Evolutionary conservation across 1,284 basidiomycete species (phyloP), one percentile per base, ranked within the genome.

Genomic region (Cutaneotrichosporon cutaneum): DNA sequence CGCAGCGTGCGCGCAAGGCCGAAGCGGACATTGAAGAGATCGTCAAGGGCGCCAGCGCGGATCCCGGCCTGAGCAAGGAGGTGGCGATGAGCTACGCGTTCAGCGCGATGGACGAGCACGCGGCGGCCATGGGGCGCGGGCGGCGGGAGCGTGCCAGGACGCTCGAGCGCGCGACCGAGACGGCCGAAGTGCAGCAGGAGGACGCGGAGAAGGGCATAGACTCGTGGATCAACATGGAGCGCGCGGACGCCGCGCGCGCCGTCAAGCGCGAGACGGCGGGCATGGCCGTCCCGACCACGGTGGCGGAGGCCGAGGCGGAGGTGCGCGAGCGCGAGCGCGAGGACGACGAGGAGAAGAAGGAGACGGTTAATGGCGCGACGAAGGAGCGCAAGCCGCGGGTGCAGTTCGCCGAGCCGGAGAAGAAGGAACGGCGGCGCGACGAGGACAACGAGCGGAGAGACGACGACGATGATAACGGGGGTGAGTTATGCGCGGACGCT

Each of bases 41-140:
- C 2, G 64, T 71, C 16, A 68, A 68, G 56, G 68, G 65, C 3
- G 62, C 63, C 0, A 52, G 58, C 48, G 61, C 65, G 22, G 75
- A 72, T 35, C 53, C 60, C 27, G 68, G 62, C 10, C 68, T 71
- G 30, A 60, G 59, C 42, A 64, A 71, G n/a, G 71, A 71, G 24
- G 72, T 75, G 1, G 76, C 76, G 8, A 77, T 77, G 74, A 71
- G 69, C 42, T 70, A 72, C 44, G 72, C 75, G 2, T 73, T 77
- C 50, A 70, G 68, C 4, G 61, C 58, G 6, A 62, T 77, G 51
- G 67, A 70, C 39, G 72, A 74, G 54, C 60, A 57, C 33, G 62
- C 62, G 44, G 50, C 51, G 21, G 55, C 60, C 18, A 26, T 57
- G 9, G 48, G 24, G n/a, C 48, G 27, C 5, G 26, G 26, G 26